phyloP scores from a whole-genome alignment of 179 eudicot species.

The Spinacia oleracea region DNA sequence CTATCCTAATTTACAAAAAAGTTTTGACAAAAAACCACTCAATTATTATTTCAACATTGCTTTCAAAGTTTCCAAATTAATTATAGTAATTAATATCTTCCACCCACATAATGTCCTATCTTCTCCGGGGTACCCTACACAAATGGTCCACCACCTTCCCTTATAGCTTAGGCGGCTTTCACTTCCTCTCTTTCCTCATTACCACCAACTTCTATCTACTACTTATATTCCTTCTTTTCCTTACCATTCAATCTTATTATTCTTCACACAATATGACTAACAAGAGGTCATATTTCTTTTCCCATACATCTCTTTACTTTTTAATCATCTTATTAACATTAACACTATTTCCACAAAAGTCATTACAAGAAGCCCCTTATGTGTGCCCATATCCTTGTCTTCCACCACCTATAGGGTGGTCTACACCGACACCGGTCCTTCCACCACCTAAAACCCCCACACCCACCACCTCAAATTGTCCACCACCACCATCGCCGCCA shows the following conservation, averaged over 20 bases:
- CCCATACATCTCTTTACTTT: conserved; percentile 2
- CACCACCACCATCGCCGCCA: conserved; percentile 29
- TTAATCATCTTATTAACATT: conserved; percentile 17
- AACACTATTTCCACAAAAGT: conserved; percentile 15
- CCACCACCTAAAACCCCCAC: conserved; percentile 19
- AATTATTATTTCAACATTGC: conserved; percentile 19
- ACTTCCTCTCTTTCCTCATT: conserved; percentile 2
- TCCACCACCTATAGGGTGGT: conserved; percentile 31
- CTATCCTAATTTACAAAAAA: conserved; percentile 1
- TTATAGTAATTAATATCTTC: conserved; percentile 12
- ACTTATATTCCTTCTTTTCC: conserved; percentile 4
- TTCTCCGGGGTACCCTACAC: conserved; percentile 9
- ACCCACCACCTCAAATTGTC: conserved; percentile 25
- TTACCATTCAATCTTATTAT: conserved; percentile 11
- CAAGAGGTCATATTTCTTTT: not conserved
- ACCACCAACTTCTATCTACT: conserved; percentile 12
- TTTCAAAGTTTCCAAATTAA: conserved; percentile 28
- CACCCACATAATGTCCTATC: conserved; percentile 8
- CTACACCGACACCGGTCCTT: conserved; percentile 17
- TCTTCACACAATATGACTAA: conserved; percentile 22
- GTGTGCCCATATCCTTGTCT: conserved; percentile 43
- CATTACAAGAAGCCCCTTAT: conserved; percentile 33
- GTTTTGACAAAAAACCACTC: not conserved
- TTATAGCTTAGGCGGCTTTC: conserved; percentile 10
- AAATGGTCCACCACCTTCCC: conserved; percentile 10